Evolutionary conservation across 2,329 filamentous ascomycete species (phyloP), one percentile per base, ranked within the genome.

Genomic region (Pseudogymnoascus sp.): DNA sequence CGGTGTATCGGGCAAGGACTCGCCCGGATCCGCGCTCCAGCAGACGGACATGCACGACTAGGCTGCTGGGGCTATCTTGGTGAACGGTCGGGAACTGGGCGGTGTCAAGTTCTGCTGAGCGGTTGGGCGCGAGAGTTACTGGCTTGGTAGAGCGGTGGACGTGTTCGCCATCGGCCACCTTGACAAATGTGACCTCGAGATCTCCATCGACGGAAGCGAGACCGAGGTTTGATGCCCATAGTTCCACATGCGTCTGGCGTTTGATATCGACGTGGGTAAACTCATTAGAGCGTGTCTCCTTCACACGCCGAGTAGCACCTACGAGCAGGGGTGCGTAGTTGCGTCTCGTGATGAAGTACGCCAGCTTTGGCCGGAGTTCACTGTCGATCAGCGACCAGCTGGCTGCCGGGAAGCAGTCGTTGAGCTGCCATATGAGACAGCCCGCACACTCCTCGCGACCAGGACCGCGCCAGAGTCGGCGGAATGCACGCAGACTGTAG

Each of bases 401-500:
- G 4, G 87, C 90, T 36, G 88, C 87, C 1, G 88, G 88, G 87
- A 87, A 92, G 76, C 88, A 91, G 74, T 92, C 88, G 71, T 92
- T 90, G 68, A 89, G 82, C 75, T 92, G 88, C 88, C 88, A 92
- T 17, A 91, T 85, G 33, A 92, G 78, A 1, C 87, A 87, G 37
- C 88, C 88, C 63, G 81, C 86, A 68, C 87, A 90, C 72, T 87
- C 86, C 71, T 85, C 83, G 3, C 84, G 79, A 1, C 83, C 80
- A 13, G 86, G 84, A 0, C 87, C 88, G 63, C 79, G 78, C 88
- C 88, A 91, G 72, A 90, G 82, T 36, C 86, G 81, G 71, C 86
- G 82, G 88, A 88, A 87, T 44, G 84, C 76, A 3, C 84, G 76
- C 71, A 84, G 86, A 0, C 83, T 84, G 5, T 79, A 81, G 0